Conservation (phyloP, 2,329 filamentous ascomycete species). For the Intubia oerlemansii region DNA sequence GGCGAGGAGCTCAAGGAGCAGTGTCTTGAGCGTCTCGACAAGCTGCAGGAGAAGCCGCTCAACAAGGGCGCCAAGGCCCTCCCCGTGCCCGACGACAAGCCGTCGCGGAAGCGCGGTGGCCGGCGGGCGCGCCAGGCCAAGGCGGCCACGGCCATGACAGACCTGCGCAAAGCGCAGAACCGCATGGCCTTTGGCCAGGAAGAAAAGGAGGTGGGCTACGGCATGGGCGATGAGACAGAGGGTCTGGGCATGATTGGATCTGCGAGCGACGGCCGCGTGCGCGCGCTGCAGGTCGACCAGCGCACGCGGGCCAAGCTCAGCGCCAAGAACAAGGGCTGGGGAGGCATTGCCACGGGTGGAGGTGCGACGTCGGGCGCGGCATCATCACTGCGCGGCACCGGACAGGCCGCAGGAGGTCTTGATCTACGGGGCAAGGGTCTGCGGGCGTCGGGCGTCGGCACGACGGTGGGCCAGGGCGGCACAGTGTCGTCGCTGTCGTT, state of each 20-base stretch:
- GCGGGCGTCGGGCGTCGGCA: constrained; percentile 62
- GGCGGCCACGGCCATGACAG: constrained; percentile 92
- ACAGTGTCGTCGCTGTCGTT: constrained; percentile 81
- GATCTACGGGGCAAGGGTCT: constrained; percentile 61
- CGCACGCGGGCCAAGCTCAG: constrained; percentile 82
- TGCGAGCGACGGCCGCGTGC: constrained; percentile 69
- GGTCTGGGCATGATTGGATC: constrained; percentile 93
- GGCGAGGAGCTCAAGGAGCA: constrained; percentile 67
- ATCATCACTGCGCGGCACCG: constrained; percentile 67
- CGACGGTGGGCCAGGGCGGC: constrained; percentile 43
- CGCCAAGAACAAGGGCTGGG: constrained; percentile 94
- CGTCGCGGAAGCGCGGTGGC: constrained; percentile 77
- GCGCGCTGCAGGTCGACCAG: constrained; percentile 75
- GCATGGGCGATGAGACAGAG: constrained; percentile 61
- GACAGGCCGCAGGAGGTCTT: constrained; percentile 39
- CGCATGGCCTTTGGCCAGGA: constrained; percentile 90
- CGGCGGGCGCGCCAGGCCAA: constrained; percentile 82
- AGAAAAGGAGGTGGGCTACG: constrained; percentile 83
- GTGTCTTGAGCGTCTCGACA: constrained; percentile 72
- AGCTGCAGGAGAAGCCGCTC: constrained; percentile 74
- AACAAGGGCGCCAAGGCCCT: constrained; percentile 77
- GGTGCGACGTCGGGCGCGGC: constrained; percentile 40
- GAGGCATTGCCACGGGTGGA: constrained; percentile 22
- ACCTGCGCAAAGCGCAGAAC: constrained; percentile 89
- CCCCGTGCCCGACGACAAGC: constrained; percentile 88